These are phyloP conservation scores for Zopfia rhizophila DNA, from an alignment of 2,329 filamentous ascomycete genomes.

Conservation along the genomic window DNA sequence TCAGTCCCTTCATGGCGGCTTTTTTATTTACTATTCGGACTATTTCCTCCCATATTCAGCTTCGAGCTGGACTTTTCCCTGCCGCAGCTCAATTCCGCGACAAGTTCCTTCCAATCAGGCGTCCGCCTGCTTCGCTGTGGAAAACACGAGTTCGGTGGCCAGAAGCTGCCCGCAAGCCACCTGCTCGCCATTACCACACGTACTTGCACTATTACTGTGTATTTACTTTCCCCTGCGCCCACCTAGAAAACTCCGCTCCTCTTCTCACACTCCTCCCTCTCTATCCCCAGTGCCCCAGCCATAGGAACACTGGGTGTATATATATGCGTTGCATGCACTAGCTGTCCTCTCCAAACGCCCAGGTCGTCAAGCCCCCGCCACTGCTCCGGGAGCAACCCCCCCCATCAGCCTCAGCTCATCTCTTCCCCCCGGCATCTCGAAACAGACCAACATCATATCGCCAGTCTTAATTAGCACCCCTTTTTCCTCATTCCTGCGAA, in stretches of 20 bases:
- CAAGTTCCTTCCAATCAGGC: constrained; percentile 28
- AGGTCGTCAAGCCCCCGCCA: constrained; percentile 25
- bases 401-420: constrained; percentile 1
- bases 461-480: constrained; percentile 37
- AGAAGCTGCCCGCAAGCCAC: constrained; percentile 11
- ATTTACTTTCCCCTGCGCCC: not conserved
- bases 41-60: constrained; percentile 22
- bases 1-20: too few relatives aligned
- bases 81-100: too few relatives aligned
- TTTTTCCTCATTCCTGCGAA: constrained; percentile 17
- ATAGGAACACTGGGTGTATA: too few relatives aligned
- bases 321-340: constrained; percentile 31
- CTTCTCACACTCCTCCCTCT: constrained; percentile 10
- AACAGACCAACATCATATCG: constrained; percentile 41
- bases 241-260: constrained; percentile 8
- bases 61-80: constrained; percentile 16
- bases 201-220: constrained; percentile 15
- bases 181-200: constrained; percentile 5
- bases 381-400: constrained; percentile 24
- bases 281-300: constrained; percentile 3
- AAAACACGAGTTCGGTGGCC: constrained; percentile 28
- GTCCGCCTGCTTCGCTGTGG: constrained; percentile 24
- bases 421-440: constrained; percentile 25
- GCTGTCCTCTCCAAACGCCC: constrained; percentile 21
- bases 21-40: constrained; percentile 21